Evolutionary conservation across 129 eudicot species (phyloP).

Genomic region (Logfia minima): DNA sequence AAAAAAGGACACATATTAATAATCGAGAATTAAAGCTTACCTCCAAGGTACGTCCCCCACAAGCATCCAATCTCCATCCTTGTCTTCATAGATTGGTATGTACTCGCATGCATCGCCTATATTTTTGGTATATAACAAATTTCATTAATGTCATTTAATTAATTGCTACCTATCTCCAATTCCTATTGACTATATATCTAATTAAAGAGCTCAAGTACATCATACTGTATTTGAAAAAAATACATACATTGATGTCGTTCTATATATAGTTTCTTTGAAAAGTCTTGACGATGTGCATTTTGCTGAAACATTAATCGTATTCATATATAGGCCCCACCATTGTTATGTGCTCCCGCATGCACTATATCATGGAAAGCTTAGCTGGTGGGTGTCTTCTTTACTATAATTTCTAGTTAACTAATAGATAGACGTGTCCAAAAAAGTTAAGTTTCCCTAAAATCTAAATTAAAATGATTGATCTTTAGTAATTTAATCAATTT

Average conservation of each 20-base stretch:
- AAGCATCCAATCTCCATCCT: constrained; percentile 32
- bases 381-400: no score
- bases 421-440: no score
- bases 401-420: no score
- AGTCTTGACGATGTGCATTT: no score
- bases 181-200: no score
- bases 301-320: not conserved
- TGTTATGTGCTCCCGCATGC: not conserved
- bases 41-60: constrained; percentile 54
- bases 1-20: not conserved
- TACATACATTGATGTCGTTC: not conserved
- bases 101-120: constrained; percentile 52
- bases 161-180: no score
- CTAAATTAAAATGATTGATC: no score
- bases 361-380: not conserved
- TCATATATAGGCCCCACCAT: not conserved
- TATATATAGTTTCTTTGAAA: not conserved
- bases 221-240: not conserved
- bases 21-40: constrained; percentile 34
- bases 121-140: not conserved
- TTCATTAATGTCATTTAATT: not conserved
- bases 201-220: not conserved
- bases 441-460: no score
- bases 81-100: constrained; percentile 81
- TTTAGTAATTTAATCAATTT: no score